Evolutionary conservation across 1,284 basidiomycete species (phyloP).

Genomic region (Ustilago hordei): DNA sequence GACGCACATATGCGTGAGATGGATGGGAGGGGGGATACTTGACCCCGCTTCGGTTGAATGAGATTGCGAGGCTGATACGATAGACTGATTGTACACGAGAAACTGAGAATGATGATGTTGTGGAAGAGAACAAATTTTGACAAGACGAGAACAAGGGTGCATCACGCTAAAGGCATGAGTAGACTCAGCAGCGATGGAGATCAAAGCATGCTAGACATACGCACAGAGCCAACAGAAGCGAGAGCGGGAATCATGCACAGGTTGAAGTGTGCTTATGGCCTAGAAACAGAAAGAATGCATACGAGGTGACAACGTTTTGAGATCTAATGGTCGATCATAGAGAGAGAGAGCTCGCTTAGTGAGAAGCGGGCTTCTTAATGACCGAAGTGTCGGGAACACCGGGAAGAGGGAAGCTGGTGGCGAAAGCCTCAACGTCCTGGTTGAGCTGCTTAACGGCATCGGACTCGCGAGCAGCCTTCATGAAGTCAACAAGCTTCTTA

Average conservation of each 20-base stretch:
- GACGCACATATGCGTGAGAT: not conserved
- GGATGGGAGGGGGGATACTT: conserved; percentile 23
- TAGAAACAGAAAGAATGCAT: conserved; percentile 32
- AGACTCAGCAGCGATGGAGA: conserved; percentile 5
- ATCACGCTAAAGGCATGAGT: conserved; percentile 2
- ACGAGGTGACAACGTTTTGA: conserved; percentile 15
- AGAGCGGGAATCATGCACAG: conserved; percentile 51
- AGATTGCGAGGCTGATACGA: conserved; percentile 45
- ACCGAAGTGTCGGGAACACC: conserved; percentile 78
- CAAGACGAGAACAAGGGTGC: conserved; percentile 15
- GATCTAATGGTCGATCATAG: not conserved
- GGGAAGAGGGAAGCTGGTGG: conserved; percentile 88
- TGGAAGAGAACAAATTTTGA: conserved; percentile 8
- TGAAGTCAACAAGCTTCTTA: conserved; percentile 93
- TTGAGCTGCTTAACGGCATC: conserved; percentile 81
- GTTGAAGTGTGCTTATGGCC: conserved; percentile 48
- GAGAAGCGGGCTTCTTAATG: conserved; percentile 63
- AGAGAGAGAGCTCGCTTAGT: conserved; percentile 17
- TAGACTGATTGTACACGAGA: conserved; percentile 44
- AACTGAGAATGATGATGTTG: conserved; percentile 6
- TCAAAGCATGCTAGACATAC: not conserved
- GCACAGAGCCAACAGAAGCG: not conserved
- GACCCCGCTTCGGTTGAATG: conserved; percentile 57
- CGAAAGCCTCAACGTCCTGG: conserved; percentile 82
- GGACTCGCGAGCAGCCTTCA: conserved; percentile 79